Percentiles rank a stretch among this genome's conserved stretches.
Evolutionary conservation across 306 rosid genomes (phyloP).

Genomic region (Hippophae rhamnoides): DNA sequence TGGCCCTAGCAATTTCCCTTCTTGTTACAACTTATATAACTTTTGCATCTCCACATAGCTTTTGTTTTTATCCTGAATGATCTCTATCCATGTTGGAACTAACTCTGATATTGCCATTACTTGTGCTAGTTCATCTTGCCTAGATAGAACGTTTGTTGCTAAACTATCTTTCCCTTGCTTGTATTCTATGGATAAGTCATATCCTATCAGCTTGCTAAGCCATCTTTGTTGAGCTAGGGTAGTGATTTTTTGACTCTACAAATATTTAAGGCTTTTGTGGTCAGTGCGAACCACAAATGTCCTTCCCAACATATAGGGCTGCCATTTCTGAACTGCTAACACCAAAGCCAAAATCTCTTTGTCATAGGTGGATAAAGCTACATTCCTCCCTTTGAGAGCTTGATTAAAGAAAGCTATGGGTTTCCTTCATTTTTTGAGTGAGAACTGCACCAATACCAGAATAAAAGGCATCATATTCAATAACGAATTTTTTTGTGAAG

Average conservation of each 20-base stretch:
- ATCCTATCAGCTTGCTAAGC: neutral
- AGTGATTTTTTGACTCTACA: fast-evolving
- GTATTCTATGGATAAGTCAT: neutral
- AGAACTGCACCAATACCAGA: no score
- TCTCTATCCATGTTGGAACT: no score
- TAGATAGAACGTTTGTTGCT: neutral
- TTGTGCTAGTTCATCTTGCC: neutral
- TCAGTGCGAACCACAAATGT: neutral
- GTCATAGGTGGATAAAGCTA: neutral
- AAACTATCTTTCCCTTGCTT: neutral
- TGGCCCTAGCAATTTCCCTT: no score
- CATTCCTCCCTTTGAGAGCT: neutral
- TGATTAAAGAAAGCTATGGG: neutral
- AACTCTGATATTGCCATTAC: no score
- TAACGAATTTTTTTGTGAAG: no score
- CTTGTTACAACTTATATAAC: no score
- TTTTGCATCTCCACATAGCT: no score
- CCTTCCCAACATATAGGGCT: neutral
- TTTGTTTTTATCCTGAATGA: no score
- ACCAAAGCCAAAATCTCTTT: neutral
- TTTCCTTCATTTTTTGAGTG: no score
- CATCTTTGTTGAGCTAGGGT: no score
- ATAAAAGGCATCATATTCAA: no score
- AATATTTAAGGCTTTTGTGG: neutral
- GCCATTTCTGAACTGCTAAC: neutral